Conservation (phyloP, 1,284 basidiomycete species). For the Irpex lacteus region DNA sequence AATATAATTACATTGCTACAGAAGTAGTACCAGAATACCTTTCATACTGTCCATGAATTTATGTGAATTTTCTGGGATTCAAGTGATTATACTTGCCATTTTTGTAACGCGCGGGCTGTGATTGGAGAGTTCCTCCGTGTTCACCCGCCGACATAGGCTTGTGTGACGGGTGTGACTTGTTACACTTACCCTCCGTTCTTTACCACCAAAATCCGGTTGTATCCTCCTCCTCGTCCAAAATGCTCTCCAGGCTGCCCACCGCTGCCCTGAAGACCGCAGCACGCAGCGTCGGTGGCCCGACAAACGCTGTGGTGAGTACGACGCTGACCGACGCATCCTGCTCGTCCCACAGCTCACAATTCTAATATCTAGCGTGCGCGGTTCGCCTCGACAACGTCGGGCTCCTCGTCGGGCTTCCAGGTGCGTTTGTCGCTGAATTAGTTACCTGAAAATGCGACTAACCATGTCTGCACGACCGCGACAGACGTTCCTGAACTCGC, state of each 20-base stretch:
- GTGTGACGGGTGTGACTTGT: slow-evolving; percentile 25
- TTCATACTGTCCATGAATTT: not conserved
- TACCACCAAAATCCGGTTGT: slow-evolving; percentile 18
- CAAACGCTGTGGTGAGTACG: slow-evolving; percentile 41
- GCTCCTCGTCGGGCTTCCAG: slow-evolving; percentile 57
- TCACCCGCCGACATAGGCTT: slow-evolving; percentile 21
- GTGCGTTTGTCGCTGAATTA: slow-evolving; percentile 35
- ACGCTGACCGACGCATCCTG: slow-evolving; percentile 15
- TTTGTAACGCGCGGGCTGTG: slow-evolving; percentile 21
- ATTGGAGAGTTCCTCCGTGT: slow-evolving; percentile 30
- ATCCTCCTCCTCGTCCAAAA: slow-evolving; percentile 45
- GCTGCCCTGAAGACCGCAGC: slow-evolving; percentile 59
- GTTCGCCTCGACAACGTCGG: slow-evolving; percentile 59
- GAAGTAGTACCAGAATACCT: not conserved
- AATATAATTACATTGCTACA: not conserved
- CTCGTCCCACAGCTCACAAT: slow-evolving; percentile 13
- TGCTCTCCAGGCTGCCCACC: slow-evolving; percentile 74
- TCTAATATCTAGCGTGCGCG: slow-evolving; percentile 48
- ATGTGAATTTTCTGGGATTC: not conserved
- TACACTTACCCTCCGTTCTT: slow-evolving; percentile 22
- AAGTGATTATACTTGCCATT: not conserved
- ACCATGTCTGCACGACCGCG: not conserved
- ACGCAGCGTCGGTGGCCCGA: slow-evolving; percentile 35
- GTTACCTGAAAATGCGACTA: not conserved
- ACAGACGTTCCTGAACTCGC: slow-evolving; percentile 63